Evolutionary conservation across 768 basidiomycete species (phyloP).

Genomic region (Candolleomyces aberdarensis): DNA sequence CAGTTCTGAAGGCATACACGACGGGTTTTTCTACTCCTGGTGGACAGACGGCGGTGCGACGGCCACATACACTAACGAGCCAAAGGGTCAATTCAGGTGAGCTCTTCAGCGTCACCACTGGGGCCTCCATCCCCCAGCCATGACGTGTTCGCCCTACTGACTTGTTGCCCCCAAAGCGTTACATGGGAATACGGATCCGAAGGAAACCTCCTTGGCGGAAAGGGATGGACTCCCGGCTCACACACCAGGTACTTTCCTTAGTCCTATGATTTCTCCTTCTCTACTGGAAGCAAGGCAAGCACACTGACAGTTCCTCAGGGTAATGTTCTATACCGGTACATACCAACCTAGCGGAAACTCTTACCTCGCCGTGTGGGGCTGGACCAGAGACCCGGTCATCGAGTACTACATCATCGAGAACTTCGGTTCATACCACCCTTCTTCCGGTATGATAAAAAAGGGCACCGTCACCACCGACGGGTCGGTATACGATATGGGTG

Average conservation of each 20-base stretch:
- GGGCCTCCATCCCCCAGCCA: no score
- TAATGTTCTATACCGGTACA: constrained; percentile 29
- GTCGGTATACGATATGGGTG: constrained; percentile 34
- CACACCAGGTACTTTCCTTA: constrained; percentile 19
- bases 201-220: constrained; percentile 13
- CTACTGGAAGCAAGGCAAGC: neutral
- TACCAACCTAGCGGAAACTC: constrained; percentile 32
- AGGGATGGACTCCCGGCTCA: constrained; percentile 34
- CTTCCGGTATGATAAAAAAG: constrained; percentile 21
- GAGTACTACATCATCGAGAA: constrained; percentile 42
- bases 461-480: constrained; percentile 38
- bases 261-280: neutral
- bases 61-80: constrained; percentile 31
- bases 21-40: constrained; percentile 36
- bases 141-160: no score
- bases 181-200: no score
- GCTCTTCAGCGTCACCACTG: neutral
- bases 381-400: constrained; percentile 39
- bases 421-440: constrained; percentile 31
- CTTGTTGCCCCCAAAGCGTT: no score
- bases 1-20: constrained; percentile 25
- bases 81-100: constrained; percentile 29
- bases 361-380: constrained; percentile 42
- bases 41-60: constrained; percentile 29
- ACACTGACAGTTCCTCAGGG: constrained; percentile 14